These are phyloP conservation scores for Starmerella bacillaris DNA, from an alignment of 805 yeast species.

Conservation along the genomic window DNA sequence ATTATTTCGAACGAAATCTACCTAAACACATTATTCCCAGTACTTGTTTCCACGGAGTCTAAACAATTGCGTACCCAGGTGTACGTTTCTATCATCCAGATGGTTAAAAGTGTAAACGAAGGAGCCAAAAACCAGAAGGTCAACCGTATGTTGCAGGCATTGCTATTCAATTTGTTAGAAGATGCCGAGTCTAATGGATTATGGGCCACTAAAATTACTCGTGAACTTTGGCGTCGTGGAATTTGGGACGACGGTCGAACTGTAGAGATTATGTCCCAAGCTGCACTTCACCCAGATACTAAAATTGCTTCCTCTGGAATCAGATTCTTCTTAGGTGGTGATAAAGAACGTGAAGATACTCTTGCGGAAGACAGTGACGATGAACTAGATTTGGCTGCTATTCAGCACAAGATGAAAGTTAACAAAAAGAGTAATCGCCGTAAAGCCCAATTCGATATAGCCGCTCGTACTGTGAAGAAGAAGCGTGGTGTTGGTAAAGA, in stretches of 20 bases:
- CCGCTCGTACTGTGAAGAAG: conserved; percentile 50
- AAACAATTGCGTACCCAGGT: conserved; percentile 69
- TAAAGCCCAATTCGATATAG: conserved; percentile 61
- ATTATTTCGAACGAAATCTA: conserved; percentile 61
- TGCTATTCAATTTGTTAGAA: conserved; percentile 71
- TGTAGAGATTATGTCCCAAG: conserved; percentile 94
- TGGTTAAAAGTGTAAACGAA: conserved; percentile 66
- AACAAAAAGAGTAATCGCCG: conserved; percentile 70
- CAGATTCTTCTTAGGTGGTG: conserved; percentile 83
- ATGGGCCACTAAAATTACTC: conserved; percentile 89
- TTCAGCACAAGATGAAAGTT: conserved; percentile 65
- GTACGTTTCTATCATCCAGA: conserved; percentile 57
- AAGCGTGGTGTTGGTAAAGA: conserved; percentile 31
- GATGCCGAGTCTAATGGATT: conserved; percentile 68
- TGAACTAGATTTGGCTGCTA: conserved; percentile 40
- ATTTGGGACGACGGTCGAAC: conserved; percentile 96
- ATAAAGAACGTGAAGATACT: conserved; percentile 75
- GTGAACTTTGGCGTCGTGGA: conserved; percentile 94
- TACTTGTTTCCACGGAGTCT: conserved; percentile 49
- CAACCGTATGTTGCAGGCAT: conserved; percentile 78
- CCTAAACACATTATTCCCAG: conserved; percentile 76
- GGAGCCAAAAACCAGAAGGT: conserved; percentile 82
- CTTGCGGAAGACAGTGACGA: conserved; percentile 64
- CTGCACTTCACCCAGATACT: conserved; percentile 69
- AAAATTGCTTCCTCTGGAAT: conserved; percentile 86